Percentiles rank a stretch among this genome's conserved stretches.
phyloP scores from a whole-genome alignment of 352 stramenopile genomes.

The Pythium utonaiense region DNA sequence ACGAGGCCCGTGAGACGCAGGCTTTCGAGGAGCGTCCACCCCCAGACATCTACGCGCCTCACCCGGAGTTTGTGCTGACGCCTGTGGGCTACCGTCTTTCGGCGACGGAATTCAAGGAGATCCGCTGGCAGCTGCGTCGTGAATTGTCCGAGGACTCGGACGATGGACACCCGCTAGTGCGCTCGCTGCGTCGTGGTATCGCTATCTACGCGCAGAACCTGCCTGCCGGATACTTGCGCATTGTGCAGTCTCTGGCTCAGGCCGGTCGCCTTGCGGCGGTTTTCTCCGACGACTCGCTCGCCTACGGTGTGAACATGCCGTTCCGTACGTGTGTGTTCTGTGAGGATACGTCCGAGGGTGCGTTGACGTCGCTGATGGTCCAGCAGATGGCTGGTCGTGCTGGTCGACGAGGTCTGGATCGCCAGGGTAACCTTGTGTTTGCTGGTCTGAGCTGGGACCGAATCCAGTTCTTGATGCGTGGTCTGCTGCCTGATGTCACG shows the following conservation, averaged over 20 bases:
- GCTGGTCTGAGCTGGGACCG: slow-evolving; percentile 92
- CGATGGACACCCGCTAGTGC: slow-evolving; percentile 76
- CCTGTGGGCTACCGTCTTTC: slow-evolving; percentile 91
- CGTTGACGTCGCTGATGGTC: slow-evolving; percentile 96
- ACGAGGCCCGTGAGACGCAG: slow-evolving; percentile 75
- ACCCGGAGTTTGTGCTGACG: slow-evolving; percentile 97
- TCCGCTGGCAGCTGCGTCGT: slow-evolving; percentile 83
- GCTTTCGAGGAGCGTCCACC: slow-evolving; percentile 79
- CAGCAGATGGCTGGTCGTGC: slow-evolving; percentile 99
- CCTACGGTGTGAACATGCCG: slow-evolving; percentile 99
- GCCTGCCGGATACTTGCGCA: slow-evolving; percentile 92
- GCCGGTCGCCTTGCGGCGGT: slow-evolving; percentile 96
- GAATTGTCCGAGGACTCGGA: slow-evolving; percentile 80
- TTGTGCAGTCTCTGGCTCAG: slow-evolving; percentile 96
- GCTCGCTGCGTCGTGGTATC: slow-evolving; percentile 94
- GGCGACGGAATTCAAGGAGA: slow-evolving; percentile 90
- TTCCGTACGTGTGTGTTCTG: slow-evolving; percentile 99
- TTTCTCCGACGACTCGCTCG: slow-evolving; percentile 97
- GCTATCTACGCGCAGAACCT: slow-evolving; percentile 99
- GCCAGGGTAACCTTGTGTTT: slow-evolving; percentile 97
- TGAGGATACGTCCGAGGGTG: slow-evolving; percentile 92
- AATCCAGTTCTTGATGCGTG: slow-evolving; percentile 97
- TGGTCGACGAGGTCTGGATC: slow-evolving; percentile 96
- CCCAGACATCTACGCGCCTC: slow-evolving; percentile 94
- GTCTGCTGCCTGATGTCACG: slow-evolving; percentile 92